Evolutionary conservation across 306 rosid species (phyloP), one percentile per base, ranked within the genome.

Genomic region (Prunus dulcis): DNA sequence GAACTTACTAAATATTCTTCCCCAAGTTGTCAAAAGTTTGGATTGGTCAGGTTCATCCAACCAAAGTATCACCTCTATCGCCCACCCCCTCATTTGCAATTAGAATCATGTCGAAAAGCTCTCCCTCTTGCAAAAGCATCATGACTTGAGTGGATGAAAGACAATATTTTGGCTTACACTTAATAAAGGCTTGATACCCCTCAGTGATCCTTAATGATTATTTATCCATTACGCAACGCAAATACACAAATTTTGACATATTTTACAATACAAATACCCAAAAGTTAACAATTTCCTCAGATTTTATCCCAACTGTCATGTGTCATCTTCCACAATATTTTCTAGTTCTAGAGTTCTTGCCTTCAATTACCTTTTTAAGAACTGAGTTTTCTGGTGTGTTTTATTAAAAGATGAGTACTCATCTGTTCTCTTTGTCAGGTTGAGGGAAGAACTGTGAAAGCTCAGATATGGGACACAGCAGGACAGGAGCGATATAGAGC

Each of bases 391-490:
- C 28, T 30, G 10, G 10, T 15, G 19, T 41, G 4, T 32, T 56
- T 57, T 49, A 3, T 49, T 38, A 7, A 38, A 38, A 38, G 43
- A 38, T 38, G 43, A 38, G 43, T 7, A 38, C 43, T 52, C 38
- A 55, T 20, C 19, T 66, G 22, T 7, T 50, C 7, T 70, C 32
- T 63, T 43, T 28, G 38, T 58, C 75, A 94, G 98, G 98, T 95
- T 14, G 98, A 94, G 81, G 97, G 96, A 80, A 88, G 92, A 84
- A 94, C 88, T 3, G 89, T 94, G 67, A 94, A 94, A 74, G 88
- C 98, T 78, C 98, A 94, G 75, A 94, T 94, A 86, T 94, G 98
- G 98, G 98, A 94, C 60, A 94, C 97, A 0, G 98, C 98, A 0
- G 98, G 97, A 56, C 98, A 94, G 88, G 98, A 94, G 84, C 88